A percentile compares a stretch with the other conserved stretches of the same genome.
Conservation (phyloP, 2,329 filamentous ascomycete species). For the Diaporthe sp. region DNA sequence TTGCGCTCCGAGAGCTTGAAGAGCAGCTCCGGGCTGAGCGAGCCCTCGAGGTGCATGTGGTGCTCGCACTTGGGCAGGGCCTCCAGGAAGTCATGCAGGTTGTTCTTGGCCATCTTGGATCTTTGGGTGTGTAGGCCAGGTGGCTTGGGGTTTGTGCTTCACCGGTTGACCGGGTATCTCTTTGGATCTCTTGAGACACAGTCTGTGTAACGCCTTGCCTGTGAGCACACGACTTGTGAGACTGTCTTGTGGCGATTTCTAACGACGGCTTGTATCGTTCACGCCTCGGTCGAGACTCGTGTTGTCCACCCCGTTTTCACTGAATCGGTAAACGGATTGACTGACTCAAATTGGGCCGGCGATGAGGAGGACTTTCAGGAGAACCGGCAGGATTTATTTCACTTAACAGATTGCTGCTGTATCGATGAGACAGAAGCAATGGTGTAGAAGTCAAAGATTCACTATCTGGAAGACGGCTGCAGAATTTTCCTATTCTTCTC, state of each 20-base stretch:
- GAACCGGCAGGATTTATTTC: background rate
- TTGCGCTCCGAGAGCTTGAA: slow-evolving; percentile 77
- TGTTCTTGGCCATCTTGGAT: slow-evolving; percentile 63
- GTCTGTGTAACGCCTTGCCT: background rate
- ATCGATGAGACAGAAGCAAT: background rate
- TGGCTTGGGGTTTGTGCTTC: background rate
- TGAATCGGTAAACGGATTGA: slow-evolving; percentile 18
- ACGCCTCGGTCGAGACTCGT: background rate
- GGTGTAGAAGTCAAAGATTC: background rate
- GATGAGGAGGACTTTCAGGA: background rate
- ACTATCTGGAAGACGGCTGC: background rate
- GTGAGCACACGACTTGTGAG: background rate
- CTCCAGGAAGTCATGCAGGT: slow-evolving; percentile 68
- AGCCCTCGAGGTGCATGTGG: slow-evolving; percentile 83
- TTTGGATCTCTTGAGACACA: background rate
- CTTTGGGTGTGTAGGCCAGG: slow-evolving; percentile 23
- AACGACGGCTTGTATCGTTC: background rate
- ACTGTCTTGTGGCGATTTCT: background rate
- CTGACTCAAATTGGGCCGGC: slow-evolving; percentile 13
- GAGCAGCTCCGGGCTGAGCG: slow-evolving; percentile 75
- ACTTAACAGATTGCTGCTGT: background rate
- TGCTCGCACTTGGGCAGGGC: slow-evolving; percentile 84
- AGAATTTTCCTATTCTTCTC: slow-evolving; percentile 29
- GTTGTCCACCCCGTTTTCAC: slow-evolving; percentile 3
- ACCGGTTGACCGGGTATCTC: background rate